These are phyloP conservation scores for Ascochyta rabiei DNA, from an alignment of 2,329 filamentous ascomycete genomes.

Conservation along the genomic window DNA sequence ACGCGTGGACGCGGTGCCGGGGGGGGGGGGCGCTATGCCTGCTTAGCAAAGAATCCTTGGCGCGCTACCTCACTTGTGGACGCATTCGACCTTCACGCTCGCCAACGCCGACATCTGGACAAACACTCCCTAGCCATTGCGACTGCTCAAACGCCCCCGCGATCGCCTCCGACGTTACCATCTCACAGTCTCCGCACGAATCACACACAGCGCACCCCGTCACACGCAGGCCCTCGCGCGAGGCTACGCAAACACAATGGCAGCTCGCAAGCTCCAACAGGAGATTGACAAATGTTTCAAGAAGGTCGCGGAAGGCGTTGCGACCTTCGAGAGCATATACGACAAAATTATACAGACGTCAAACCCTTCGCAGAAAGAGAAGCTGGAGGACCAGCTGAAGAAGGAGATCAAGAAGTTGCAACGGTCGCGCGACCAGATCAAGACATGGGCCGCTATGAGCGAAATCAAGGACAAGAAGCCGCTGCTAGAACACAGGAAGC, in stretches of 20 bases:
- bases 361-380: constrained; percentile 96
- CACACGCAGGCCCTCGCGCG: constrained; percentile 32
- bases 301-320: constrained; percentile 91
- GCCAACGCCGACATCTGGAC: constrained; percentile 17
- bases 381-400: constrained; percentile 96
- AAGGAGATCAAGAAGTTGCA: constrained; percentile 99
- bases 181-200: not conserved
- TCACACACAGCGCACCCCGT: constrained; percentile 18
- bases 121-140: constrained; percentile 25
- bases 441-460: constrained; percentile 97
- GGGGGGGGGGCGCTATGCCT: not conserved
- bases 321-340: constrained; percentile 92
- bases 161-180: constrained; percentile 19
- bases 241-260: constrained; percentile 68
- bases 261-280: constrained; percentile 93
- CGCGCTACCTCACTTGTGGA: constrained; percentile 24
- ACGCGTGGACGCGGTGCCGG: constrained; percentile 21
- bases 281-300: constrained; percentile 99
- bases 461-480: constrained; percentile 99
- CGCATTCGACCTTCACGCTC: constrained; percentile 33
- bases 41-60: too few relatives aligned
- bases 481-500: constrained; percentile 87
- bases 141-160: constrained; percentile 27
- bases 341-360: constrained; percentile 95
- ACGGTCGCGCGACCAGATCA: constrained; percentile 96